Conservation (phyloP, 179 eudicot genomes). For the Silene coronaria region DNA sequence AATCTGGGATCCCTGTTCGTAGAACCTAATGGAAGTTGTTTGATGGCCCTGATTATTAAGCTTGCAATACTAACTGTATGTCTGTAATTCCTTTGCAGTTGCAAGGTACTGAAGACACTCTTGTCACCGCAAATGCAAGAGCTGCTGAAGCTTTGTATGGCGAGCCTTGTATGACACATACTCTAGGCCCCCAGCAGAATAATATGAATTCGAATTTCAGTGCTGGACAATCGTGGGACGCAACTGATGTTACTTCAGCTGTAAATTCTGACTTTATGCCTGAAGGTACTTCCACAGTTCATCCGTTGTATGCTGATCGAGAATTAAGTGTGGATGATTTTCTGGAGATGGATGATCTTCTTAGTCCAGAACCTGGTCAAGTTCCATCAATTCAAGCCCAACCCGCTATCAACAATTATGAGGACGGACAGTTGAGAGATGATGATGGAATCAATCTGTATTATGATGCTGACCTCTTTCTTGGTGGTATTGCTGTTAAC, state of each 20-base stretch:
- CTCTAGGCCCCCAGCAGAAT: constrained; percentile 15
- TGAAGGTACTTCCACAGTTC: constrained; percentile 15
- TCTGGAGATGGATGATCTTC: constrained; percentile 43
- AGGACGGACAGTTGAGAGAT: constrained; percentile 13
- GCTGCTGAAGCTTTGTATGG: constrained; percentile 12
- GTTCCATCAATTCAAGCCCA: constrained; percentile 13
- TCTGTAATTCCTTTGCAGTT: constrained; percentile 23
- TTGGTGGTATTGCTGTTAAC: constrained; percentile 21
- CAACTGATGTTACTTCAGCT: constrained; percentile 12
- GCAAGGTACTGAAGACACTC: constrained; percentile 25
- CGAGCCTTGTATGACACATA: constrained; percentile 17
- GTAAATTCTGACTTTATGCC: not conserved
- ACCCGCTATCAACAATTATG: not conserved
- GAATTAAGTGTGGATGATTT: constrained; percentile 28
- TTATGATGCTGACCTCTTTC: constrained; percentile 24
- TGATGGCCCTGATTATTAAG: not conserved
- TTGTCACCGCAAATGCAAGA: constrained; percentile 14
- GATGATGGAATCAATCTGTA: constrained; percentile 32
- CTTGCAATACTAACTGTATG: constrained; percentile 9
- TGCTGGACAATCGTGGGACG: constrained; percentile 15
- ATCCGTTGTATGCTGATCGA: not conserved
- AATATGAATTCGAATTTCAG: not conserved
- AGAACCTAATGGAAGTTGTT: too few species aligned
- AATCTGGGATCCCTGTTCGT: too few species aligned
- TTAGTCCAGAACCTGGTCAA: constrained; percentile 24